Percentiles rank a stretch among this genome's conserved stretches.
These are phyloP conservation scores for Backusella westeae DNA, from an alignment of 192 early-diverging fungal genomes.

Conservation along the genomic window DNA sequence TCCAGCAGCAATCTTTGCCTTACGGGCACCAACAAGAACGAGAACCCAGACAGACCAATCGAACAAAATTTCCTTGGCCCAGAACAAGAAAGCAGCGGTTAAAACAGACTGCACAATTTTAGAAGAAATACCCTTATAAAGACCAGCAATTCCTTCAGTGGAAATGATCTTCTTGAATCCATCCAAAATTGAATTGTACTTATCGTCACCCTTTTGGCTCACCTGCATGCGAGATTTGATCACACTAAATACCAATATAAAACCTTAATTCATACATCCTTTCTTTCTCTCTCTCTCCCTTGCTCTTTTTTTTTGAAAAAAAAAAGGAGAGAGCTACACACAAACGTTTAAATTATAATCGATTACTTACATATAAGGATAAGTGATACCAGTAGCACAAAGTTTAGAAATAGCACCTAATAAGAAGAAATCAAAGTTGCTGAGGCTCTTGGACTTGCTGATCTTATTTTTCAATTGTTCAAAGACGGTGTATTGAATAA, in stretches of 20 bases:
- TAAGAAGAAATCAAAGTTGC: conserved; percentile 90
- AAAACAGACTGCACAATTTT: conserved; percentile 97
- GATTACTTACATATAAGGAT: conserved; percentile 88
- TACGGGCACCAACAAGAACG: conserved; percentile 35
- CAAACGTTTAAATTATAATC: background rate
- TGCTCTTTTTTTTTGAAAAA: background rate
- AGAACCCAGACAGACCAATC: conserved; percentile 62
- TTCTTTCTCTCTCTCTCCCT: too few species aligned
- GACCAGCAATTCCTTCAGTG: conserved; percentile 83
- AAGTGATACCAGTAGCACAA: conserved; percentile 91
- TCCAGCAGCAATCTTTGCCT: conserved; percentile 11
- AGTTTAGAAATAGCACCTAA: conserved; percentile 96
- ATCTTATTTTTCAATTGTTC: conserved; percentile 84
- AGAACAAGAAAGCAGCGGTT: conserved; percentile 95
- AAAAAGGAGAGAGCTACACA: background rate
- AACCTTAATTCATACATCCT: background rate
- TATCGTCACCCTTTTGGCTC: conserved; percentile 77
- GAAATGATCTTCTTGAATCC: conserved; percentile 91
- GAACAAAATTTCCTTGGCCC: conserved; percentile 83
- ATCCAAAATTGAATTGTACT: conserved; percentile 81
- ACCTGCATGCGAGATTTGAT: conserved; percentile 99
- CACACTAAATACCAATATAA: conserved; percentile 50
- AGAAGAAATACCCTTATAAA: conserved; percentile 90
- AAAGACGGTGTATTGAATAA: conserved; percentile 99
- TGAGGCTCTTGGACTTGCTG: conserved; percentile 56